A percentile compares a stretch with the other conserved stretches of the same genome.
These are phyloP conservation scores for Globisporangium recalcitrans DNA, from an alignment of 352 stramenopile species.

Conservation along the genomic window DNA sequence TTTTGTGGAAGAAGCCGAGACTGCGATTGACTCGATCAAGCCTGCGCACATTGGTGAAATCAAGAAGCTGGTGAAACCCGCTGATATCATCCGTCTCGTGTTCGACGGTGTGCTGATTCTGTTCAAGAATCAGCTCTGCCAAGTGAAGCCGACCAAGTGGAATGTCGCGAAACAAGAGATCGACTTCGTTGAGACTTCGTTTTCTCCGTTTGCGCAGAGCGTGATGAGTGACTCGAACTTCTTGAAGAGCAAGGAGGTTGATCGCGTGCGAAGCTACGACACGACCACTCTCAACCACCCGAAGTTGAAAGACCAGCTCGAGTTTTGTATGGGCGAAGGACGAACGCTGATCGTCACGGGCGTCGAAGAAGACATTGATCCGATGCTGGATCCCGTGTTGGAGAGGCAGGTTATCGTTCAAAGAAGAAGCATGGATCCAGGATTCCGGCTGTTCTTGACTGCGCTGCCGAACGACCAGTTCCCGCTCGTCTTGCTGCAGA, in stretches of 20 bases:
- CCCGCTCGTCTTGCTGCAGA: slow-evolving; percentile 96
- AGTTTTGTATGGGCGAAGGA: slow-evolving; percentile 97
- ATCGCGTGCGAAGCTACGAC: slow-evolving; percentile 93
- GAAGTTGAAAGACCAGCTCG: slow-evolving; percentile 97
- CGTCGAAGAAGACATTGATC: slow-evolving; percentile 98
- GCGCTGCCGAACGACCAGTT: slow-evolving; percentile 95
- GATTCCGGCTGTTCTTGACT: slow-evolving; percentile 97
- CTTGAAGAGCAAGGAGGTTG: slow-evolving; percentile 92
- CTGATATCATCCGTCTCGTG: slow-evolving; percentile 98
- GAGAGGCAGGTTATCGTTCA: slow-evolving; percentile 97
- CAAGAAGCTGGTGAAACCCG: slow-evolving; percentile 96
- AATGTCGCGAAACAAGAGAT: slow-evolving; percentile 97
- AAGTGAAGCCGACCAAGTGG: slow-evolving; percentile 91
- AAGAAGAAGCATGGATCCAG: slow-evolving; percentile 93
- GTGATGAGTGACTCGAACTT: slow-evolving; percentile 98
- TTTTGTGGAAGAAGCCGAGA: slow-evolving; percentile 97
- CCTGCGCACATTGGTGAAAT: slow-evolving; percentile 97
- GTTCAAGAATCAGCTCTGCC: slow-evolving; percentile 91
- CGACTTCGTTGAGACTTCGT: slow-evolving; percentile 96
- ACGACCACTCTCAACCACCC: slow-evolving; percentile 94
- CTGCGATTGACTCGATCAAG: slow-evolving; percentile 97
- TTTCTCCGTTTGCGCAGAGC: slow-evolving; percentile 91
- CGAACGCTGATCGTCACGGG: slow-evolving; percentile 92
- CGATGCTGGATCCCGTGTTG: slow-evolving; percentile 97
- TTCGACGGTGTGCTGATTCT: slow-evolving; percentile 98